Base-by-base conservation (phyloP, 1,284 basidiomycete species). In the Cutaneotrichosporon sp. region DNA sequence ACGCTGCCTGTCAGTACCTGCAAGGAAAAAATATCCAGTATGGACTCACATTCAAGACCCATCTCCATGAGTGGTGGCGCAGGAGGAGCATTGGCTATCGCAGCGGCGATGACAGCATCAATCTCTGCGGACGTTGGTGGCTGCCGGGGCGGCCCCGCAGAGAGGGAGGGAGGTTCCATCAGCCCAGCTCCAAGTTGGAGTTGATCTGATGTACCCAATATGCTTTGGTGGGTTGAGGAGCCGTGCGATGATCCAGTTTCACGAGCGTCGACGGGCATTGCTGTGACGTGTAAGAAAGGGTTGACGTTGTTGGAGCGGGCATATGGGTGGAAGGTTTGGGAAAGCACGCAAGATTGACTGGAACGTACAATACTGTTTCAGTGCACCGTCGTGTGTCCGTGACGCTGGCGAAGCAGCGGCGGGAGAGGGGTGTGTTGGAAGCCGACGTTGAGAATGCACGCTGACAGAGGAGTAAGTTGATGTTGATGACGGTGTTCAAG, bases 51-150 rank as follows among this genome's bases (percentile, higher is more conserved):
- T 31, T 68, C 64, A 16, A 59, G 29, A n/a, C 46, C 46, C 31
- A 57, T 47, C 1, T 66, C 63, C 9, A 60, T 46, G 1, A 54
- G 57, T 2, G 64, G 57, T 10, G 63, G 64, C 0, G 66, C 60
- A 6, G 69, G 70, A 10, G 70, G 70, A 3, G 71, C 71, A 58
- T 71, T 74, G 17, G 71, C 71, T 48, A 70, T 71, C 17, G 71
- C 71, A 5, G 67, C 67, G 25, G 71, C 71, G 31, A 74, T 74
- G 27, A 71, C 71, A 4, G 70, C 70, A 51, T 74, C 71, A 37
- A 74, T 74, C 52, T 71, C 71, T 12, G 68, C 71, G 5, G 68
- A 71, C 1, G 70, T 73, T 0, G 69, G 71, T 8, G 53, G 49
- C 42, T 55, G 57, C 22, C 45, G 50, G 17, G 35, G 38, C 22